phyloP scores from a whole-genome alignment of 768 basidiomycete genomes.

The Boletus bicolor region DNA sequence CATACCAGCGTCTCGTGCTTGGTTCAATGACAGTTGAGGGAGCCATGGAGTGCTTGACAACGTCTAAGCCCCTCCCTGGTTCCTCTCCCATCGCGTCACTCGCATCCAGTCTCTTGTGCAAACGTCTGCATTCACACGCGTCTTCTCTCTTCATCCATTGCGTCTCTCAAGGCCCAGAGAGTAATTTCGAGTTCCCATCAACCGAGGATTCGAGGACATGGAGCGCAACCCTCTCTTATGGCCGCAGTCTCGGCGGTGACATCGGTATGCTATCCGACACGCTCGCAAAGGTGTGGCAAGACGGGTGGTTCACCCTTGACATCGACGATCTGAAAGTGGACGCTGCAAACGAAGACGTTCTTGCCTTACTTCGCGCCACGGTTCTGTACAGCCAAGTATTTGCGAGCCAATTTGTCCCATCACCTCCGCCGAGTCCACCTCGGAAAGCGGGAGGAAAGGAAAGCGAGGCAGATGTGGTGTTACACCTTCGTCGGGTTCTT shows the following conservation, averaged over 20 bases:
- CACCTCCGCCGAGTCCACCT: conserved; percentile 61
- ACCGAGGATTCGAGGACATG: conserved; percentile 36
- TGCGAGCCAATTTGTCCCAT: conserved; percentile 41
- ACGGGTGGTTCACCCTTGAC: conserved; percentile 25
- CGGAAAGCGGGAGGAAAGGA: conserved; percentile 9
- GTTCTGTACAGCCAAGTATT: conserved; percentile 64
- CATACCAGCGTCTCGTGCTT: conserved; percentile 56
- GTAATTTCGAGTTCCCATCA: conserved; percentile 14
- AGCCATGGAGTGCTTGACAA: conserved; percentile 42
- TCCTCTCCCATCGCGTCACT: conserved; percentile 47
- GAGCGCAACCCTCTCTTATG: conserved; percentile 52
- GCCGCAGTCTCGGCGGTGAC: conserved; percentile 59
- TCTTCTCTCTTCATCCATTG: conserved; percentile 52
- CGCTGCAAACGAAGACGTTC: conserved; percentile 44
- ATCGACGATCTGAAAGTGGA: conserved; percentile 32
- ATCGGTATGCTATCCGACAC: conserved; percentile 50
- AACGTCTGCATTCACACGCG: conserved; percentile 51
- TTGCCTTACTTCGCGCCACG: conserved; percentile 54
- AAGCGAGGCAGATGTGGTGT: conserved; percentile 33
- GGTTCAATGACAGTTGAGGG: conserved; percentile 50
- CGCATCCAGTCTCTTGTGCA: conserved; percentile 47
- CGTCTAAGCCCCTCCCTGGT: conserved; percentile 8
- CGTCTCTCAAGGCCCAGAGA: conserved; percentile 29
- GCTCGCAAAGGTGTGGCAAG: conserved; percentile 57
- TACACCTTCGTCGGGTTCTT: conserved; percentile 52